These are phyloP conservation scores for Pythium apleroticum DNA, from an alignment of 352 stramenopile species.

Conservation along the genomic window DNA sequence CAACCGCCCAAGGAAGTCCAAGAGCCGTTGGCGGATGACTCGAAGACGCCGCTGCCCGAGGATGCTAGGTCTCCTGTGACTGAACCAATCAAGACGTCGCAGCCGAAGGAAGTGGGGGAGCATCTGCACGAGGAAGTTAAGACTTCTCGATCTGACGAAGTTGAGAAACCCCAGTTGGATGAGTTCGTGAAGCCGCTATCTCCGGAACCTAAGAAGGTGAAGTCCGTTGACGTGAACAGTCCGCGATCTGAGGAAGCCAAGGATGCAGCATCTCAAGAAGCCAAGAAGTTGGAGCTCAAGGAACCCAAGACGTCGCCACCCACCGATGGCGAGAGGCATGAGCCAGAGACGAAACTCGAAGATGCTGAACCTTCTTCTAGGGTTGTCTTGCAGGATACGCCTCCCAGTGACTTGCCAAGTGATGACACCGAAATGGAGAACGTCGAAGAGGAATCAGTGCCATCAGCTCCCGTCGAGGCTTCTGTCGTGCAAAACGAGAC, in stretches of 20 bases:
- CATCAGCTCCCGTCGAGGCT: not conserved
- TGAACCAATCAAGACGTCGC: not conserved
- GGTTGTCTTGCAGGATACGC: not conserved
- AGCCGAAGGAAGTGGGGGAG: not conserved
- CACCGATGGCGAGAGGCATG: not conserved
- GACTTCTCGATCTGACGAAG: not conserved
- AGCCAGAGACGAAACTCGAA: not conserved
- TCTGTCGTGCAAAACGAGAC: not conserved
- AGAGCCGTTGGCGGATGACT: not conserved
- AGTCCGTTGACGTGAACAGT: not conserved
- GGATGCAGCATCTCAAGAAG: not conserved
- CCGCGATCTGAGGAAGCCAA: too few relatives aligned
- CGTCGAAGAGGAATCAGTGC: not conserved
- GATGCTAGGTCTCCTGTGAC: not conserved
- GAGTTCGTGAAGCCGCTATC: not conserved
- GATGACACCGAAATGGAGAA: not conserved
- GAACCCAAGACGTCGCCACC: not conserved
- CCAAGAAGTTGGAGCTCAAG: not conserved
- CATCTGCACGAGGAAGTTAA: not conserved
- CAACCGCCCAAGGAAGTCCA: not conserved
- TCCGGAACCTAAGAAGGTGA: not conserved
- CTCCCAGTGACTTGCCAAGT: not conserved
- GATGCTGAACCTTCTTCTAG: not conserved
- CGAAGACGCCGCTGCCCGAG: not conserved
- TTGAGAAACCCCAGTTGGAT: not conserved